Base-by-base conservation (phyloP, 2,329 filamentous ascomycete species). In the Neofusicoccum ribis region DNA sequence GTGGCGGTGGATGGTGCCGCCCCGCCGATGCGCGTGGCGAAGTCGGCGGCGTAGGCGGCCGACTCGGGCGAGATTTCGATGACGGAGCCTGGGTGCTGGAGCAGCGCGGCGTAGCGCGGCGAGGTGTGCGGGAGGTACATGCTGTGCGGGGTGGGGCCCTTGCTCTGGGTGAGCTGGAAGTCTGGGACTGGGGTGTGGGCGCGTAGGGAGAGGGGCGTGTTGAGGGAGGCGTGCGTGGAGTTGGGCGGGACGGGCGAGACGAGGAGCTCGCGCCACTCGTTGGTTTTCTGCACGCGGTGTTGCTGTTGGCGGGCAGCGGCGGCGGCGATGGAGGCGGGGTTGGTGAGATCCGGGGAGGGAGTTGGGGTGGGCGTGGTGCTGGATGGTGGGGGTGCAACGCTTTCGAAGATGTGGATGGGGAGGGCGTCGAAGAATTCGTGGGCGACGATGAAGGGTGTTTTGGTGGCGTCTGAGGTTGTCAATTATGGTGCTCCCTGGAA, bases 401-500 rank as follows among this genome's bases (percentile, higher is more conserved):
- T 90, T 77, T 98, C 90, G 76, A 99, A 99, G 67, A 92, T 89
- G 77, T 99, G 93, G 70, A 99, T 97, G 39, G 95, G 95, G 0
- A 99, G 88, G 2, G 95, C 95, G 71, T 99, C 95, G 80, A 99
- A 99, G 83, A 99, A 98, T 76, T 99, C 95, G 76, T 99, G 95
- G 4, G 95, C 95, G 56, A 98, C 87, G 67, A 99, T 96, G 77
- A 98, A 96, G 0, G 95, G 94, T 23, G 89, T 91, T 74, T 90
- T 91, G 67, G 85, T 84, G 23, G 87, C 79, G 67, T 86, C 88
- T 89, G 69, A 59, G 31, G 8, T 39, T 63, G 58, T 77, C 44
- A 74, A 71, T n/a, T 52, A 65, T 52, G 31, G 69, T 37, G n/a
- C 15, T 15, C 17, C 9, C 20, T 63, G 15, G 20, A 15, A 17